Evolutionary conservation across 805 yeast genomes (phyloP), one percentile per base, ranked within the genome.

Genomic region (Cyberlindnera petersonii): DNA sequence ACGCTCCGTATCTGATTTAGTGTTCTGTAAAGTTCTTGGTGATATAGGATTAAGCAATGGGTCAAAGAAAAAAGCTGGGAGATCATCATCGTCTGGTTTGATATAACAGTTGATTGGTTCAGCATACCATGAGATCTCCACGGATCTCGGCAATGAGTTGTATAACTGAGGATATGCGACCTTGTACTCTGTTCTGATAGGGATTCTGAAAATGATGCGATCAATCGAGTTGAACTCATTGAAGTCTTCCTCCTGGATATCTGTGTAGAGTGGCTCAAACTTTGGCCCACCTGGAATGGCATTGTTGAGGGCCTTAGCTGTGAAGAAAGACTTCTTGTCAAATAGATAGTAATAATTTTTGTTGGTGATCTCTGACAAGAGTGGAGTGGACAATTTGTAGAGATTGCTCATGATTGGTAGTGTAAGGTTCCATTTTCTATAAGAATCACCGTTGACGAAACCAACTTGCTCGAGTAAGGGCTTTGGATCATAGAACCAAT

Each of bases 281-380:
- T 83, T 86, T 10, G 99, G 98, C 0, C 98, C 99, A 10, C 96
- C 96, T 0, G 97, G 96, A 24, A 93, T 69, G 1, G 95, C 82
- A 31, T 81, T 72, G 53, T 89, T 87, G 35, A 93, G 69, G 8
- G 95, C 91, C 56, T 93, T 93, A 0, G 98, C 95, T 0, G 96
- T 89, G 59, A 82, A 76, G 48, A 93, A 86, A 0, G 96, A 71
- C 39, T 82, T 71, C 41, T 77, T 77, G 51, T 89, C 88, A 58
- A 89, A 91, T 27, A 88, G 62, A 52, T 84, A 83, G 43, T 63
- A 72, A 51, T 74, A 75, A 53, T 85, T 83, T 14, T 75, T 66
- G 14, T 50, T 50, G 6, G 57, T 46, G 5, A 72, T 59, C 41
- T 80, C 85, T 9, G 80, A 71, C 24, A 83, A 53, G 11, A 91